Base-by-base conservation (phyloP, 2,329 filamentous ascomycete genomes). In the Coccinonectria pachysandricola region DNA sequence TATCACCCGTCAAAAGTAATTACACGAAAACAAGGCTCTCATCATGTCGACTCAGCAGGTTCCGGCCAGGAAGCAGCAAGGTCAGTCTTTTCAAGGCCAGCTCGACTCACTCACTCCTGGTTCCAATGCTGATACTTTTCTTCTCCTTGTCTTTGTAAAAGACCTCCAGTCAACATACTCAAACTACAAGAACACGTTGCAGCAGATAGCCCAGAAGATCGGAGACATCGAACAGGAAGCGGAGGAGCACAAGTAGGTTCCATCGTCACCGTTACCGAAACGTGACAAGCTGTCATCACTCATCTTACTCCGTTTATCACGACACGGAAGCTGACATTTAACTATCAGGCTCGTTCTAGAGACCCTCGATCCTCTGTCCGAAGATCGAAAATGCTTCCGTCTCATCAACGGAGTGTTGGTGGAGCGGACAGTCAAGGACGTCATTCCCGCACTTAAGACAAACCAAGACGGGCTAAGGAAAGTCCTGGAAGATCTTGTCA, bases 341-440 rank as follows among this genome's bases (percentile, higher is more conserved):
- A 28, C 23, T 12, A 5, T 12, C 42, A 96, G 91, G 58, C 81
- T 96, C 40, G 91, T 98, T 17, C 72, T 96, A 26, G 88, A 96
- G 52, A 96, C 88, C 4, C 63, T 98, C 37, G 71, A 79, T 33
- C 87, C 87, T 23, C 71, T 96, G 13, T 68, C 83, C 1, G 71
- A 68, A 38, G 81, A 93, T 41, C 82, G 91, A 48, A 98, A 95
- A 64, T 96, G 88, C 61, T 98, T 96, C 62, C 87, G 91, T 45
- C 85, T 98, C 73, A 92, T 98, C 56, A 96, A 98, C 56, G 91
- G 91, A 23, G 87, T 96, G 13, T 64, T 98, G 32, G 84, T 94
- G 28, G 91, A 98, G 64, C 73, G 87, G 43, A 96, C 88, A 10
- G 84, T 98, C 42, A 71, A 85, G 56, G 91, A 96, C 55, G 84